Conservation (phyloP, 352 stramenopile species). For the Globisporangium cederbergense region DNA sequence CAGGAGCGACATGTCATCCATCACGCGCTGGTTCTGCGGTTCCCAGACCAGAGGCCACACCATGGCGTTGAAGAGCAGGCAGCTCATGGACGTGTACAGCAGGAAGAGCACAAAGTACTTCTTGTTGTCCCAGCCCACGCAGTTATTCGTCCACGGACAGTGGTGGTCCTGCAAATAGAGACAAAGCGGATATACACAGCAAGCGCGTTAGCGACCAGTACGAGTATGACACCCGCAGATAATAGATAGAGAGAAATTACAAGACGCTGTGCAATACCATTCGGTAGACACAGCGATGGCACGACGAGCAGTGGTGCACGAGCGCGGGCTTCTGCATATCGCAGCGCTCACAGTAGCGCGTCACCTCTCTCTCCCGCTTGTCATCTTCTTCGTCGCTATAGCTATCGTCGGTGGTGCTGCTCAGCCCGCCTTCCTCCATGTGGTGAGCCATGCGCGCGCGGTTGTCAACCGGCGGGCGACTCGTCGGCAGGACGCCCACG, state of each 20-base stretch:
- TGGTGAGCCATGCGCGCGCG: conserved; percentile 8
- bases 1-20: conserved; percentile 28
- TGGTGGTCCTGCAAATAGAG: conserved; percentile 53
- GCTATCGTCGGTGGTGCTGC: neutral
- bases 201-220: neutral
- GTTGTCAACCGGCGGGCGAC: conserved; percentile 16
- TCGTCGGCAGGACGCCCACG: conserved; percentile 27
- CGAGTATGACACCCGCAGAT: neutral
- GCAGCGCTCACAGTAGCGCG: conserved; percentile 78
- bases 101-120: conserved; percentile 84
- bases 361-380: conserved; percentile 11
- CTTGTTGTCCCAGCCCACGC: conserved; percentile 82
- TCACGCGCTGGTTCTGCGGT: conserved; percentile 1
- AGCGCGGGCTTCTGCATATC: conserved; percentile 49
- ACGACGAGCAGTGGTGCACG: conserved; percentile 82
- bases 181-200: neutral
- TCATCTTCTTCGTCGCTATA: conserved; percentile 15
- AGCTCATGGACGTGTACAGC: conserved; percentile 68
- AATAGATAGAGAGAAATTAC: neutral
- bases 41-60: conserved; percentile 24
- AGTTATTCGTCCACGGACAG: conserved; percentile 84
- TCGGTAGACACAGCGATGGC: conserved; percentile 67
- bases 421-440: neutral
- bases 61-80: conserved; percentile 54
- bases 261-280: conserved; percentile 33